A percentile compares a stretch with the other conserved stretches of the same genome.
Evolutionary conservation across 306 rosid genomes (phyloP).

Genomic region (Fagus crenata): DNA sequence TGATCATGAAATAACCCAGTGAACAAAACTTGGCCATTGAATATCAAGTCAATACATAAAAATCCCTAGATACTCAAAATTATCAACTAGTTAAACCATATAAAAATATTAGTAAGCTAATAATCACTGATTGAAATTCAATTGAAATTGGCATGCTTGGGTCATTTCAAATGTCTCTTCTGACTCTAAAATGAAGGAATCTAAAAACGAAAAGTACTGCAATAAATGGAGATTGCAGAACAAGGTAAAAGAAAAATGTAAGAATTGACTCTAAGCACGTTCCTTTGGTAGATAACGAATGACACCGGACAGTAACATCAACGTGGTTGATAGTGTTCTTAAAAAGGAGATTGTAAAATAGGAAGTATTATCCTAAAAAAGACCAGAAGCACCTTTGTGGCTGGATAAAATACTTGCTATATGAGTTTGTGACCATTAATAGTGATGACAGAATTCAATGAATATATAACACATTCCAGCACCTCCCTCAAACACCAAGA

Average conservation of each 20-base stretch:
- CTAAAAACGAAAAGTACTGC: background rate
- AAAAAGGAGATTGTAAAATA: background rate
- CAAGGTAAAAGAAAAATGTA: background rate
- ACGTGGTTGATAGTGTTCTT: background rate
- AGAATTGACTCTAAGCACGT: background rate
- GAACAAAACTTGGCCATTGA: background rate
- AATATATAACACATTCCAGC: background rate
- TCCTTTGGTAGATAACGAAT: background rate
- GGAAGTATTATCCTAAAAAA: too few species aligned
- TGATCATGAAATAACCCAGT: background rate
- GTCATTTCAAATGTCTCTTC: background rate
- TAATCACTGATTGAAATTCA: background rate
- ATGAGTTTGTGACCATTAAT: background rate
- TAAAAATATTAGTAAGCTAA: background rate
- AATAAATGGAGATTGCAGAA: background rate
- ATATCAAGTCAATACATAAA: background rate
- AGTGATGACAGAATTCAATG: background rate
- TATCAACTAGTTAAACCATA: conserved; percentile 10
- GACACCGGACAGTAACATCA: background rate
- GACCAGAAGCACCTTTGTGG: too few species aligned
- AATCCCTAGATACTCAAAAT: background rate
- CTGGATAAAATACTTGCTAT: too few species aligned
- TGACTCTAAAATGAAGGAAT: background rate
- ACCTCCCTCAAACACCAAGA: background rate
- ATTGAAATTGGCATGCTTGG: background rate